A percentile compares a stretch with the other conserved stretches of the same genome.
phyloP scores from a whole-genome alignment of 345 rosid species.

The Lumnitzera racemosa region DNA sequence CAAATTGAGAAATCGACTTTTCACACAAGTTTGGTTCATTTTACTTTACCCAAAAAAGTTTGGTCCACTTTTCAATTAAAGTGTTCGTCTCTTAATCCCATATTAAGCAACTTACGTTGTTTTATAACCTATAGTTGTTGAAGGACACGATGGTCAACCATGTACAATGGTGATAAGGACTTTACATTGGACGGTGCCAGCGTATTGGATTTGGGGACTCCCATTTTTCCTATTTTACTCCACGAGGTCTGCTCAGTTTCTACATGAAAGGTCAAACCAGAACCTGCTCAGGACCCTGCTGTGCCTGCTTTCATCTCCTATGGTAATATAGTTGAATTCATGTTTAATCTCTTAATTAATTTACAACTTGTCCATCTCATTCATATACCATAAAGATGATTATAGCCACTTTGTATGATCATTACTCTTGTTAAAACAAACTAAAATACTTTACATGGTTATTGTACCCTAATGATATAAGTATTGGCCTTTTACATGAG shows the following conservation, averaged over 20 bases:
- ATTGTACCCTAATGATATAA: no score
- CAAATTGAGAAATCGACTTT: no score
- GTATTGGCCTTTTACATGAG: no score
- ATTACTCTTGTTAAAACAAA: neutral
- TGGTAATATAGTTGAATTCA: constrained; percentile 23
- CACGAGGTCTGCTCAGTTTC: constrained; percentile 52
- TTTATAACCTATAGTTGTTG: neutral
- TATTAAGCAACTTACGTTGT: neutral
- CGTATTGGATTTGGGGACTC: constrained; percentile 55
- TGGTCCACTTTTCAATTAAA: no score
- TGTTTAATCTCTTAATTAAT: neutral
- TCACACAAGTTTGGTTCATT: no score
- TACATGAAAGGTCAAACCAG: constrained; percentile 42
- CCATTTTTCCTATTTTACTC: constrained; percentile 64
- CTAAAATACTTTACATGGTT: no score
- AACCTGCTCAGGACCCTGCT: constrained; percentile 27
- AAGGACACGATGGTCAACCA: constrained; percentile 42
- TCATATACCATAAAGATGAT: neutral
- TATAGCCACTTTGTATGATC: neutral
- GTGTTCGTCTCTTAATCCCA: no score
- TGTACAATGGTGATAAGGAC: constrained; percentile 59
- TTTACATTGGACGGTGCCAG: constrained; percentile 59
- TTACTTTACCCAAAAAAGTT: no score
- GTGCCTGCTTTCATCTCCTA: constrained; percentile 37
- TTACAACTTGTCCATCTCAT: neutral